Base-by-base conservation (phyloP, 163 green algal genomes). In the Scenedesmus sp. region DNA sequence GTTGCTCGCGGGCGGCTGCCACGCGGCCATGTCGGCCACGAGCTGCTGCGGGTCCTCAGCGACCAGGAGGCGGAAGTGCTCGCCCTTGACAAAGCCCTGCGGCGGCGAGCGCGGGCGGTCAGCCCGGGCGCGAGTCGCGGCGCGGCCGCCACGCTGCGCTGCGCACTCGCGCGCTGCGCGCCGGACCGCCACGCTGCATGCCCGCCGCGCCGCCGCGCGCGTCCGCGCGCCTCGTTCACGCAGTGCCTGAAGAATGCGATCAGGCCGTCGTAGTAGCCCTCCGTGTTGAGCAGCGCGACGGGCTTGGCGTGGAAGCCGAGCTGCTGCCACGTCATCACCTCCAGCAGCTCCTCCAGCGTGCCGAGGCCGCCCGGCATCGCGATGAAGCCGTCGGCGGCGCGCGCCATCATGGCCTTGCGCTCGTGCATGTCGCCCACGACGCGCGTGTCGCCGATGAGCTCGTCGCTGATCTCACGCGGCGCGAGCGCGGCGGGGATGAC, bases 331-430 rank as follows among this genome's bases (percentile, higher is more conserved):
- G 28, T 74, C 29, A 72, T 22, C 60, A 94, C 85, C 82, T 97
- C 93, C 63, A 97, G 57, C 22, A 94, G 83, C 86, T 97, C 94
- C 84, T 97, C 93, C 29, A 97, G 67, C 0, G 95, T 98, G 42
- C 95, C 95, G 77, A 94, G 94, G 26, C 95, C 92, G 22, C 89
- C 93, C 7, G 95, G 95, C 54, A 98, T 78, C 7, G 86, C 90
- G n/a, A 98, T 92, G 86, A 98, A 98, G 24, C 87, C 94, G 65
- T 98, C 92, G 1, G 93, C 86, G 26, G 89, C 60, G 4, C 88
- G 67, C 63, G 89, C 88, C 95, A 98, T 98, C 64, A 87, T 66
- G 2, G 91, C 92, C 86, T 92, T 29, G 13, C 47, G 50, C 29
- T 58, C 84, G 83, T 97, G 93, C 92, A 97, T 97, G 67, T 92